Evolutionary conservation across 2,329 filamentous ascomycete species (phyloP), one percentile per base, ranked within the genome.

Genomic region (Trichophyton mentagrophytes): DNA sequence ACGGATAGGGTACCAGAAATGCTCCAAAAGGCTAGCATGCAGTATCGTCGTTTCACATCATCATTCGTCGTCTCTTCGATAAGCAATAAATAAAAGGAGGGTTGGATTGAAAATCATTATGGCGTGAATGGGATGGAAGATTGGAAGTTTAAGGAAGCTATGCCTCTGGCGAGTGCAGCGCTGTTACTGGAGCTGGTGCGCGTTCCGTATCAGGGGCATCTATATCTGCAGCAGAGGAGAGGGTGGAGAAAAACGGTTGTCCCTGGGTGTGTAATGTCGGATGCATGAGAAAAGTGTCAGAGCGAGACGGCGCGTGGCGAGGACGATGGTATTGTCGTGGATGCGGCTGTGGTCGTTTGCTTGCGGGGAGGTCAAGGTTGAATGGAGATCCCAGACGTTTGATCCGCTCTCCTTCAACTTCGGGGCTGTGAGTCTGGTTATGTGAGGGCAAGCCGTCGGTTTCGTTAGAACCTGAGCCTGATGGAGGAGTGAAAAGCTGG

Each of bases 401-500:
- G 58, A 77, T 74, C 38, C 69, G 70, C 60, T 77, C 75, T 27
- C 40, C 62, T 38, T 38, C 40, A 42, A 36, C 46, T 17, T 47
- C 25, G 1, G 53, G 49, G 64, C 59, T 17, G 64, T 46, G 33
- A 65, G 65, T 3, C 61, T 63, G 9, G 58, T 64, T 53, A 68
- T 68, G 33, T 69, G 67, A 22, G 3, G 20, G 4, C 11, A 33
- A 25, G 6, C 27, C 49, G 27, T 53, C 49, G 13, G 22, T 53
- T 47, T 47, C 44, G 66, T 61, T 59, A 67, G 65, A 60, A 67
- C 68, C 20, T 65, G 68, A 58, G 3, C 63, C 72, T 0, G 74
- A 74, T 8, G 77, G 77, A 5, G 80, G 80, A 3, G 77, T 79
- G 67, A 84, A 83, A 3, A 84, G 72, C 61, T 78, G 76, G 51